A percentile compares a stretch with the other conserved stretches of the same genome.
Conservation (phyloP, 2,329 filamentous ascomycete genomes). For the Fusarium mexicanum region DNA sequence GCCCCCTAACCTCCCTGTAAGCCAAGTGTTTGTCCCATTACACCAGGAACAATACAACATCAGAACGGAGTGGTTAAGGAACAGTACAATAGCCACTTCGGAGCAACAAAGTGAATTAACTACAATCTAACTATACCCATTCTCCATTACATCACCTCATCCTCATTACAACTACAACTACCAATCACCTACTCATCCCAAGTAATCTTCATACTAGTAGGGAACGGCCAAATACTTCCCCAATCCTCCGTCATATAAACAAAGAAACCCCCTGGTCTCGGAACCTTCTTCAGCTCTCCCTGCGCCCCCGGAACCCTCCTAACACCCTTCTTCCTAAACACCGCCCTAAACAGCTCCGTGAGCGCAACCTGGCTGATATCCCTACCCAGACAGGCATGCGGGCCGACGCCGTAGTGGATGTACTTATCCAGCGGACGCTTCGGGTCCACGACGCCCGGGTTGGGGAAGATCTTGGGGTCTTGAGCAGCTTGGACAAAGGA, state of each 20-base stretch:
- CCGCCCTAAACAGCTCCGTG: constrained; percentile 72
- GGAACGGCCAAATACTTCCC: constrained; percentile 59
- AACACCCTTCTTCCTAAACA: constrained; percentile 70
- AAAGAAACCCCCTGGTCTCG: constrained; percentile 62
- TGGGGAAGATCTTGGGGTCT: constrained; percentile 68
- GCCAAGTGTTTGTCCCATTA: not conserved
- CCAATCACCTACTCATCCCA: constrained; percentile 53
- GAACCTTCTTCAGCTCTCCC: constrained; percentile 74
- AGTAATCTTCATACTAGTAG: constrained; percentile 62
- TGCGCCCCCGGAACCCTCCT: constrained; percentile 69
- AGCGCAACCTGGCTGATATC: constrained; percentile 70
- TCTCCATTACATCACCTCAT: constrained; percentile 8
- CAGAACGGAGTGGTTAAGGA: not conserved
- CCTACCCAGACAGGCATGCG: constrained; percentile 70
- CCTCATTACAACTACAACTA: too few species aligned
- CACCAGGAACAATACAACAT: not conserved
- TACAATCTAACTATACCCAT: not conserved
- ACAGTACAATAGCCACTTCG: not conserved
- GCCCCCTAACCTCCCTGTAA: not conserved
- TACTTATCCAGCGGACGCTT: constrained; percentile 71
- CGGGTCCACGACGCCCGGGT: constrained; percentile 69
- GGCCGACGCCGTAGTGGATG: constrained; percentile 70
- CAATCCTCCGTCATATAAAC: constrained; percentile 75
- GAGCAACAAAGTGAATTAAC: not conserved
- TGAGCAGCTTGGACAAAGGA: constrained; percentile 66